Base-by-base conservation (phyloP, 192 early-diverging fungal genomes). In the Linnemannia schmuckeri region DNA sequence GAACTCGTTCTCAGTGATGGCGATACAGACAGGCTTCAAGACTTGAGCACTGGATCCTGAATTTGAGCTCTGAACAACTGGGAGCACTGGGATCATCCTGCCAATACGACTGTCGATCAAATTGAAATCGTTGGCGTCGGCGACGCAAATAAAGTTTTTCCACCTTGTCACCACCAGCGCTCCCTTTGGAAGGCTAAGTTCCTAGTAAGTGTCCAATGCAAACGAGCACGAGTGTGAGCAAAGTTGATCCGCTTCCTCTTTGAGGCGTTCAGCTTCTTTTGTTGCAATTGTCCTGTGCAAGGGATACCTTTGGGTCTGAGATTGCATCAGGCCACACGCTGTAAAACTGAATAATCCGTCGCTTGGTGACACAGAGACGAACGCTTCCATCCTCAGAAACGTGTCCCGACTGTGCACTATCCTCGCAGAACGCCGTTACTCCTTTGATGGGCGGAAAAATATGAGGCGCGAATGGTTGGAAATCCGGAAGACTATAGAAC, bases 121-220 rank as follows among this genome's bases (percentile, higher is more conserved):
- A 66, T 94, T 96, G 88, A 96, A 97, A 24, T 90, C 81, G n/a
- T 91, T 88, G 7, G 47, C 40, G 74, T 97, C 96, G 15, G 96
- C 96, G 4, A 94, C 83, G 78, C 94, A 96, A 20, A 96, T 77
- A 49, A 83, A 82, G 13, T 81, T 81, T 4, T 90, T 89, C 83
- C 93, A 90, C 42, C 93, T 88, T 61, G 91, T 90, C 24, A 94
- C 83, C 5, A 89, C 89, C 10, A 91, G 77, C 2, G 93, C 93
- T 7, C 94, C 94, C 75, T 96, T 93, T 1, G 90, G 83, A 55
- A 97, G 73, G 37, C 91, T 90, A 20, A 95, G 68, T 76, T 96
- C 95, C 94, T 95, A 81, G 30, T 70, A 20, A 20, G 61, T 78
- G 12, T 20, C 30, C 41, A 52, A 66, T 61, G n/a, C 3, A 18